Evolutionary conservation across 768 basidiomycete genomes (phyloP), one percentile per base, ranked within the genome.

Genomic region (Lactarius vividus): DNA sequence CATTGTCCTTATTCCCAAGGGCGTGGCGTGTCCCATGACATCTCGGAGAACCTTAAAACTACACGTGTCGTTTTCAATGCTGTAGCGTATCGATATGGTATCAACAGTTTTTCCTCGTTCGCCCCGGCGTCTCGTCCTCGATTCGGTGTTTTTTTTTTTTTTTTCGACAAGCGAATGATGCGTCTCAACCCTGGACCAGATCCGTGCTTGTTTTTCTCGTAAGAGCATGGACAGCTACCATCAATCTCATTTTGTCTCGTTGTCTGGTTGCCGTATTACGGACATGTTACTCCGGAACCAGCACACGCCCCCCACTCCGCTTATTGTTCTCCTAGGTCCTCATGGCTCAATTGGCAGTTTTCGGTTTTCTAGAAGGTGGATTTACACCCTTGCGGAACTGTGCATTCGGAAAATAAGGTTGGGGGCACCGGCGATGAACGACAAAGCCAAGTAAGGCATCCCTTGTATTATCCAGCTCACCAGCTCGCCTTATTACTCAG

Each of bases 391-490:
- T 39, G 10, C 9, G 46, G 8, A 57, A 20, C 28, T 54, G 31
- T 53, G 26, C 29, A 10, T n/a, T 29, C 35, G 59, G 33, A 61
- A 37, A 60, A 62, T 35, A 58, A 23, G 46, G 31, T 40, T 46
- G 33, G 40, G 46, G 29, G 70, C 75, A 55, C 28, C 18, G 23
- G 61, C 52, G 10, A 52, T 28, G 39, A 61, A 57, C 26, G 39
- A 59, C 20, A 20, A 20, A 7, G 66, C 69, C 67, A 40, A 59
- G 59, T 64, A 62, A 64, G 69, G 69, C 23, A 68, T 62, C 53
- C 63, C 67, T 70, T 70, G 67, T 70, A 70, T 68, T 70, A 40
- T 56, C 28, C 16, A 20, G 9, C 52, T 9, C 54, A 13, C 28
- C 44, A 57, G 33, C 39, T 18, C 33, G 33, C 61, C 52, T 62